These are phyloP conservation scores for Dalbergia cultrata DNA, from an alignment of 306 rosid species.

Conservation along the genomic window DNA sequence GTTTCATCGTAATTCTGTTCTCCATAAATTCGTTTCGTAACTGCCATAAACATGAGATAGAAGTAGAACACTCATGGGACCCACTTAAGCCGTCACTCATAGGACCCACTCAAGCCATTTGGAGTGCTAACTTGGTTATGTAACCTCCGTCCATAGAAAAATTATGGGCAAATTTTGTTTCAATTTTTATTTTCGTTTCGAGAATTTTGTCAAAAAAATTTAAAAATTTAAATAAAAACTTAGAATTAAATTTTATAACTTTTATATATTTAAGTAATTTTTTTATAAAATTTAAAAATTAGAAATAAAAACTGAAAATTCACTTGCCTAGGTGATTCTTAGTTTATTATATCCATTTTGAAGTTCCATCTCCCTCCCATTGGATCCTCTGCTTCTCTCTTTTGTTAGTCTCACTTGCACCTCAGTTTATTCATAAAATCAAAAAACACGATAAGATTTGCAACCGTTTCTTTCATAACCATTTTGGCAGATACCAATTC, in stretches of 20 bases:
- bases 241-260: too few relatives aligned
- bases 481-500: neutral
- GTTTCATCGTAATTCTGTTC: neutral
- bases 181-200: too few relatives aligned
- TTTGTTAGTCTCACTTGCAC: neutral
- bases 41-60: conserved; percentile 1
- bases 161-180: neutral
- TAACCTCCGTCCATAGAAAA: neutral
- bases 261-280: too few relatives aligned
- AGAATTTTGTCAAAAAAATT: too few relatives aligned
- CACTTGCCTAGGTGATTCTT: neutral
- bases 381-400: neutral
- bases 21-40: neutral
- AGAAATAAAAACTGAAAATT: too few relatives aligned
- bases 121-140: neutral
- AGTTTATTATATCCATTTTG: neutral
- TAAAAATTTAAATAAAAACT: too few relatives aligned
- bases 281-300: too few relatives aligned
- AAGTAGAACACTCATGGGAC: neutral
- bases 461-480: conserved; percentile 8
- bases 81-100: neutral
- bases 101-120: neutral
- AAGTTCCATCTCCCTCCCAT: neutral
- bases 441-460: neutral
- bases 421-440: neutral